Evolutionary conservation across 2,329 filamentous ascomycete genomes (phyloP), one percentile per base, ranked within the genome.

Genomic region (Epichloe festucae): DNA sequence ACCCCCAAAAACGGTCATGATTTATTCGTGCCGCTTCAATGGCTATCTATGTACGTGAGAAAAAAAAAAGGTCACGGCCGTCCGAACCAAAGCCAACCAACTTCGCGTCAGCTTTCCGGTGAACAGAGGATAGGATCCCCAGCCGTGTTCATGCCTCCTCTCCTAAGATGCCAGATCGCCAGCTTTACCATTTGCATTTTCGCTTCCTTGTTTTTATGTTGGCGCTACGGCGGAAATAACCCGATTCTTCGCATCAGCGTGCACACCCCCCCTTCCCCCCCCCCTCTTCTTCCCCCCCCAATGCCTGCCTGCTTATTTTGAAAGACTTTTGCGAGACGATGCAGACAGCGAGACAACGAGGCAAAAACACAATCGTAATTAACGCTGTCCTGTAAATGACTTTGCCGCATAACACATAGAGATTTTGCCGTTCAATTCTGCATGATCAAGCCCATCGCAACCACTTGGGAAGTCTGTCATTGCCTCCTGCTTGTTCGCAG

Each of bases 191-290:
- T 46, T 38, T 48, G 34, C 45, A 46, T 46, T 55, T 44, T 46
- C 12, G 34, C 14, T 41, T 39, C 43, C 43, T 14, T 31, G 15
- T 46, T 31, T 38, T 38, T 44, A 19, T 52, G 42, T 52, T 57
- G 54, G 52, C 60, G 59, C 61, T 62, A 62, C 58, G 50, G 61
- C 60, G 60, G 61, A 65, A 65, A 66, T 61, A 64, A 58, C 57
- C 63, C 62, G 62, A 65, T 60, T 63, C 54, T 54, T 56, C 55
- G 55, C 55, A 21, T 58, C 58, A 52, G 52, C 55, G 58, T 61
- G 17, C 17, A 53, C 62, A 55, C 61, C 5, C 4, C 59, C 61
- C 4, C 21, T 4, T 59, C 54, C 55, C 34, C 23, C 59, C 61
- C 4, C 21, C 3, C 60, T 54, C 54, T 27, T 40, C 47, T 10